Evolutionary conservation across 257 asterid species (phyloP).

Genomic region (Eucommia ulmoides): DNA sequence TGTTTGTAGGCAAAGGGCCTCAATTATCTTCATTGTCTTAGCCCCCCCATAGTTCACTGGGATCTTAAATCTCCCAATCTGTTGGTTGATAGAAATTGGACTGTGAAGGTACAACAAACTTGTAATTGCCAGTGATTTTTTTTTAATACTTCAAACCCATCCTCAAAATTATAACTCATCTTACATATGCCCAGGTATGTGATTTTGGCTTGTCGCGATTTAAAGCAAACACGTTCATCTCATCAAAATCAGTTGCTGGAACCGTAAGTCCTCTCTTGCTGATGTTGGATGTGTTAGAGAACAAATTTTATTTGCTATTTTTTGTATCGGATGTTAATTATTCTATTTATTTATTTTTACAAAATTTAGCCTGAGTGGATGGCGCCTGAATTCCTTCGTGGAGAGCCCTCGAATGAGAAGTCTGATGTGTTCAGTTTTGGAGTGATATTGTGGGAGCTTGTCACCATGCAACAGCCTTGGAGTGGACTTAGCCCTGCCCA

Average conservation of each 20-base stretch:
- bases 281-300: too few relatives aligned
- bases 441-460: slow-evolving; percentile 91
- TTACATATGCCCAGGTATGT: slow-evolving; percentile 61
- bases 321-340: too few relatives aligned
- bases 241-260: slow-evolving; percentile 95
- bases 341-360: too few relatives aligned
- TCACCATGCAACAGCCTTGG: slow-evolving; percentile 95
- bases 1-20: slow-evolving; percentile 70
- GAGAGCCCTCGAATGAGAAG: slow-evolving; percentile 95
- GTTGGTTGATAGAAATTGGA: slow-evolving; percentile 87
- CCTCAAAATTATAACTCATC: too few relatives aligned
- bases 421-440: slow-evolving; percentile 91
- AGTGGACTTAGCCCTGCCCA: slow-evolving; percentile 89
- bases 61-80: slow-evolving; percentile 89
- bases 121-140: too few relatives aligned
- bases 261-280: slow-evolving; percentile 82
- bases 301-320: too few relatives aligned
- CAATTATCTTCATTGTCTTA: slow-evolving; percentile 79
- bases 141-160: too few relatives aligned
- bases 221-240: slow-evolving; percentile 82
- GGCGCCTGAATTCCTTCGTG: slow-evolving; percentile 98
- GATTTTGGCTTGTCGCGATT: slow-evolving; percentile 92
- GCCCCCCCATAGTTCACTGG: slow-evolving; percentile 85
- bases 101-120: slow-evolving; percentile 66
- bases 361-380: slow-evolving; percentile 99